phyloP scores from a whole-genome alignment of 164 flowering plant genomes.

The Annona squamosa region DNA sequence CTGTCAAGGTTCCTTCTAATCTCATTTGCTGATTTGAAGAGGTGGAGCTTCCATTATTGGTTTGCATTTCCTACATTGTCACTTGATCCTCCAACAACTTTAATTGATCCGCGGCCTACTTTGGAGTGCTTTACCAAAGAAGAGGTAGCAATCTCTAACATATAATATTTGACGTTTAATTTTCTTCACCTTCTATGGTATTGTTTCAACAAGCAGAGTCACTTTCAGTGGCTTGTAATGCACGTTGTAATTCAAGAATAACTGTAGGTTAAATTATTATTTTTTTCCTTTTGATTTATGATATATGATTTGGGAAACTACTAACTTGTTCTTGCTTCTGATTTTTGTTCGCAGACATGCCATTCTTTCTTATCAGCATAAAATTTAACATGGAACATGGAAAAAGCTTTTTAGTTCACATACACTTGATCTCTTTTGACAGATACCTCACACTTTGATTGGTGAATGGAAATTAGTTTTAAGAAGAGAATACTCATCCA shows the following conservation, averaged over 20 bases:
- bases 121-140: conserved; percentile 55
- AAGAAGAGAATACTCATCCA: too few relatives aligned
- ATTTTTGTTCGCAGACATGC: conserved; percentile 49
- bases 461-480: too few relatives aligned
- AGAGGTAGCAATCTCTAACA: conserved; percentile 44
- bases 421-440: too few relatives aligned
- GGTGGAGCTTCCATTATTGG: conserved; percentile 87
- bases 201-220: conserved; percentile 53
- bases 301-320: not conserved
- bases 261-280: conserved; percentile 54
- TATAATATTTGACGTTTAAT: not conserved
- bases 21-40: conserved; percentile 90
- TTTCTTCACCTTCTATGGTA: not conserved
- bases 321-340: not conserved
- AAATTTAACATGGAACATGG: too few relatives aligned
- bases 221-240: conserved; percentile 73
- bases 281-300: not conserved
- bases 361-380: conserved; percentile 49
- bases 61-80: conserved; percentile 92
- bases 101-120: conserved; percentile 64
- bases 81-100: conserved; percentile 77
- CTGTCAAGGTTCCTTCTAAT: conserved; percentile 84
- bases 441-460: too few relatives aligned
- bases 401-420: too few relatives aligned
- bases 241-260: conserved; percentile 60